These are phyloP conservation scores for Candida odintsovae DNA, from an alignment of 805 yeast genomes.

Conservation along the genomic window DNA sequence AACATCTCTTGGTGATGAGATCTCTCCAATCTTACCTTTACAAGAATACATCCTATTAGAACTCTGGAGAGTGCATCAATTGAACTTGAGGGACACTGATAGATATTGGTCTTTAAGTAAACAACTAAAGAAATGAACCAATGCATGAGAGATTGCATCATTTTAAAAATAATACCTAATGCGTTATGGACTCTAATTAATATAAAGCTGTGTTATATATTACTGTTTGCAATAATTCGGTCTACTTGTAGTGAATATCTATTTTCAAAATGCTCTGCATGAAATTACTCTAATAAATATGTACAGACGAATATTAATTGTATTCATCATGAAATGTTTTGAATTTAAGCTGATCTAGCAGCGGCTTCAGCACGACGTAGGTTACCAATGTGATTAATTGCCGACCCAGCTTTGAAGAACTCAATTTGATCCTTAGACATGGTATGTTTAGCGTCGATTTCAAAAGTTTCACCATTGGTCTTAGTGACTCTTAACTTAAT, in stretches of 20 bases:
- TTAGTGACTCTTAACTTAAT: conserved; percentile 70
- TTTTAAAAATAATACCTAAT: neutral
- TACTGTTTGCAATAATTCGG: no score
- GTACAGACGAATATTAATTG: neutral
- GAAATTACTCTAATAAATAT: neutral
- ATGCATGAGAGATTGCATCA: no score
- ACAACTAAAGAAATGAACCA: conserved; percentile 8
- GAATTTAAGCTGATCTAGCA: neutral
- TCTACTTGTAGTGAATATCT: neutral
- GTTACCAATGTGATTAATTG: conserved; percentile 85
- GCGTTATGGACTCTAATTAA: neutral
- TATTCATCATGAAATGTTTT: neutral
- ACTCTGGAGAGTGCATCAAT: conserved; percentile 62
- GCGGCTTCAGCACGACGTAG: conserved; percentile 32
- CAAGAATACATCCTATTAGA: conserved; percentile 58
- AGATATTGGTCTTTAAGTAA: conserved; percentile 72
- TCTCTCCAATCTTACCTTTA: conserved; percentile 29
- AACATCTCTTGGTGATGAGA: conserved; percentile 19
- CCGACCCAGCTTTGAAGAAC: conserved; percentile 96
- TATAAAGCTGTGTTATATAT: neutral
- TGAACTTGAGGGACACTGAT: conserved; percentile 55
- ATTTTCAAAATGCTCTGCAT: neutral
- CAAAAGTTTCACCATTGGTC: conserved; percentile 62
- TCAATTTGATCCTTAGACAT: conserved; percentile 96
- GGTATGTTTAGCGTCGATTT: conserved; percentile 80